These are phyloP conservation scores for Calonectria hongkongensis DNA, from an alignment of 2,329 filamentous ascomycete species.

Conservation along the genomic window DNA sequence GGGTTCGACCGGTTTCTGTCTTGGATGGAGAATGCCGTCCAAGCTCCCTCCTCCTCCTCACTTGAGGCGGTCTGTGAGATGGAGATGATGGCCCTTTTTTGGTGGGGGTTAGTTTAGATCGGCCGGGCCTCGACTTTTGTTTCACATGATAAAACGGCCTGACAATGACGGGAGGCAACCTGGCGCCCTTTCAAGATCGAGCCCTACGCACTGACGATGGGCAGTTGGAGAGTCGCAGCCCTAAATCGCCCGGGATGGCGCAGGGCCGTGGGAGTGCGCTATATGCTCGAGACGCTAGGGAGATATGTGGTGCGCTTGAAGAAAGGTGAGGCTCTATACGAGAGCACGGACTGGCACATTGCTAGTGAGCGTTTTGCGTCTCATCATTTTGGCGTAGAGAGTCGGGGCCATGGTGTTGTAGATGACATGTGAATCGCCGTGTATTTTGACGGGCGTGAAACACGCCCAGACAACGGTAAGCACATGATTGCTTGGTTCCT, in stretches of 20 bases:
- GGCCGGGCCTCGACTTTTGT: neutral
- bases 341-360: neutral
- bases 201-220: conserved; percentile 11
- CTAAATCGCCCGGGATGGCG: conserved; percentile 5
- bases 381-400: neutral
- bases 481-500: neutral
- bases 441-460: neutral
- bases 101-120: neutral
- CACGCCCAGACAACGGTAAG: too few species aligned
- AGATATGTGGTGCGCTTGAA: neutral
- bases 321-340: conserved; percentile 3
- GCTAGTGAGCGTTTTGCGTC: neutral
- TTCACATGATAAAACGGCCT: conserved; percentile 11
- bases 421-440: neutral
- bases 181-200: conserved; percentile 2
- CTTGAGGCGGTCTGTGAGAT: neutral
- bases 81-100: neutral
- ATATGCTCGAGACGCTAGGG: conserved; percentile 6
- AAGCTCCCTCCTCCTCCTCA: neutral
- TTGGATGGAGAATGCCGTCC: neutral
- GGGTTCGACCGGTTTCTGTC: neutral
- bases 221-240: neutral
- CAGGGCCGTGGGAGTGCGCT: neutral
- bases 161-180: conserved; percentile 1
- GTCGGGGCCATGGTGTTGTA: neutral